Evolutionary conservation across 2,329 filamentous ascomycete genomes (phyloP), one percentile per base, ranked within the genome.

Genomic region (Trichoderma sp.): DNA sequence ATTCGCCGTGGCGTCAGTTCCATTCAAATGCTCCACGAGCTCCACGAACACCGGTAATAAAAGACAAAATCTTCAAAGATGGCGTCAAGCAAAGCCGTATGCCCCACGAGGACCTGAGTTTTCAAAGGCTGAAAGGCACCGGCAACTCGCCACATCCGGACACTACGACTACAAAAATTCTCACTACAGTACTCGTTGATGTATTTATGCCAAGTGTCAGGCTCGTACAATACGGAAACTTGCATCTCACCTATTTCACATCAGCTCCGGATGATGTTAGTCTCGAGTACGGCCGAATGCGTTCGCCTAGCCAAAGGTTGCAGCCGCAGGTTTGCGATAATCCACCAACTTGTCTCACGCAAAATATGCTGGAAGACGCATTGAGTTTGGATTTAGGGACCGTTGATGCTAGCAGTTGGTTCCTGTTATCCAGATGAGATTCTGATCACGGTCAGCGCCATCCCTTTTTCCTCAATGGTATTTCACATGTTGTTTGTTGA

Each of bases 261-360:
- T 50, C 56, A 33, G 68, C 35, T 45, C n/a, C 24, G 33, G 67
- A 45, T 60, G 2, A 29, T 63, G 8, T 63, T 24, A 29, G 45
- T 53, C 41, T 45, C 0, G 67, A 71, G 67, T 53, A 64, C 59
- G 68, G 68, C 38, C 68, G 59, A 35, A 24, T 35, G 18, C 6
- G n/a, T 11, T 72, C 68, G 68, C 38, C 27, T 72, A 62, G 38
- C 35, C n/a, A 18, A 53, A 53, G 59, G 68, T 72, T 63, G 38
- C 38, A 72, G 68, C 68, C 68, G 59, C 35, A 45, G 33, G 18
- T 45, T 50, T 72, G 68, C n/a, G 27, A 64, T 18, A 27, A 29
- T 29, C 68, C 38, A 21, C 38, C 35, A 27, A 27, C 7, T 63
- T 72, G 68, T 72, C 68, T 72, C 68, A 35, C 56, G 29, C 33